Evolutionary conservation across 2,329 filamentous ascomycete species (phyloP).

Genomic region (Beauveria bassiana): DNA sequence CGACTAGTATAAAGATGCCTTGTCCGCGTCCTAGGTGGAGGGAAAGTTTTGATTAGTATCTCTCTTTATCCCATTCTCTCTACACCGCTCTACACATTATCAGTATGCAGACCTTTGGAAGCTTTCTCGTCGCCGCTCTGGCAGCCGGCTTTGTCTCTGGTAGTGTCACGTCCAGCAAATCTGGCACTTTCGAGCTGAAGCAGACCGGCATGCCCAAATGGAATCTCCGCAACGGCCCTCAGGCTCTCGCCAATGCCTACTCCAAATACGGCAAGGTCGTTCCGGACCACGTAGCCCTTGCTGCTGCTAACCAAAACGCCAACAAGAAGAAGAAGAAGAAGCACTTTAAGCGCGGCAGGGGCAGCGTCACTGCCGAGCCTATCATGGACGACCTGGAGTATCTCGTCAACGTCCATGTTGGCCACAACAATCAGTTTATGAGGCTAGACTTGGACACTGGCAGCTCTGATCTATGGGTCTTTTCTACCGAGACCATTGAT

Average conservation of each 20-base stretch:
- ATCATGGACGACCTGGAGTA: slow-evolving; percentile 14
- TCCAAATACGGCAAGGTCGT: slow-evolving; percentile 32
- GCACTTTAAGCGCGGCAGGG: neutral
- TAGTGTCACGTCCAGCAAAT: slow-evolving; percentile 6
- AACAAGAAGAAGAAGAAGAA: slow-evolving; percentile 11
- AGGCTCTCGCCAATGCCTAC: slow-evolving; percentile 28
- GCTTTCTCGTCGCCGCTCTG: slow-evolving; percentile 10
- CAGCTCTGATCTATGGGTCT: slow-evolving; percentile 34
- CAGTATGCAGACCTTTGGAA: slow-evolving; percentile 11
- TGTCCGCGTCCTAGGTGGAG: neutral
- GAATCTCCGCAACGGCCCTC: slow-evolving; percentile 20
- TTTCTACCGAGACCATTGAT: slow-evolving; percentile 22
- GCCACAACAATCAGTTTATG: slow-evolving; percentile 27
- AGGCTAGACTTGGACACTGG: slow-evolving; percentile 36
- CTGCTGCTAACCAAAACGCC: slow-evolving; percentile 28
- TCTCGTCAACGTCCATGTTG: slow-evolving; percentile 6
- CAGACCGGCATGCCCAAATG: slow-evolving; percentile 13
- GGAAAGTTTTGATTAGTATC: neutral
- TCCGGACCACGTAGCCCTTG: slow-evolving; percentile 42
- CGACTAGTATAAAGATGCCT: slow-evolving; percentile 3
- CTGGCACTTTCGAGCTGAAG: slow-evolving; percentile 5
- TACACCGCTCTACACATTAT: neutral
- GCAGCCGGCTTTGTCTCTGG: slow-evolving; percentile 11
- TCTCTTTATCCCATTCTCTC: neutral
- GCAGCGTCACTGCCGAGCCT: neutral